A percentile compares a stretch with the other conserved stretches of the same genome.
Evolutionary conservation across 768 basidiomycete genomes (phyloP).

Genomic region (Lepiota brunneoincarnata): DNA sequence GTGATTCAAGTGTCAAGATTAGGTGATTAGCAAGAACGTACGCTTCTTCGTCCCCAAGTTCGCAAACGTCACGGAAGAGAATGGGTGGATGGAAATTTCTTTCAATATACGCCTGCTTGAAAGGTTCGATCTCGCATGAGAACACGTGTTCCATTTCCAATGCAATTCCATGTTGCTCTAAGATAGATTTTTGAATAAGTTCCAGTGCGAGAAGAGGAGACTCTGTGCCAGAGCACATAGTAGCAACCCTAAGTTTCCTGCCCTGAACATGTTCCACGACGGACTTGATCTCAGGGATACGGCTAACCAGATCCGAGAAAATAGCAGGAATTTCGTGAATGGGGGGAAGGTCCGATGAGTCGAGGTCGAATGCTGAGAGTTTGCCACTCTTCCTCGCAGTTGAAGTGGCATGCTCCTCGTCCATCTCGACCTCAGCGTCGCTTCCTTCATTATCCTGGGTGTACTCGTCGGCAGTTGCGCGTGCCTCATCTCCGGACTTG

Average conservation of each 20-base stretch:
- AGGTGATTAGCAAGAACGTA: slow-evolving; percentile 33
- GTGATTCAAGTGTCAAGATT: not conserved
- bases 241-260: slow-evolving; percentile 87
- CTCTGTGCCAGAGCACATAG: slow-evolving; percentile 98
- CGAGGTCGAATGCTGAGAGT: slow-evolving; percentile 37
- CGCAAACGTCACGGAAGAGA: slow-evolving; percentile 92
- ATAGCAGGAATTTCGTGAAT: slow-evolving; percentile 69
- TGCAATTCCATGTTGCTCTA: slow-evolving; percentile 59
- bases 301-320: slow-evolving; percentile 71
- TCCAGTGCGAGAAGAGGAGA: slow-evolving; percentile 90
- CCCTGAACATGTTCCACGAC: slow-evolving; percentile 69
- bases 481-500: slow-evolving; percentile 24
- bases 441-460: slow-evolving; percentile 25
- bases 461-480: slow-evolving; percentile 23
- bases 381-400: slow-evolving; percentile 33
- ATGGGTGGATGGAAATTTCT: slow-evolving; percentile 92
- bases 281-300: slow-evolving; percentile 60
- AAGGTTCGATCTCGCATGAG: slow-evolving; percentile 96
- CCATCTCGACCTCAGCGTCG: slow-evolving; percentile 32
- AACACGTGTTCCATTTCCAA: slow-evolving; percentile 89
- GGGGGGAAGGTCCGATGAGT: slow-evolving; percentile 71
- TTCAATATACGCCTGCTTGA: slow-evolving; percentile 97
- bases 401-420: slow-evolving; percentile 22
- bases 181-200: slow-evolving; percentile 74
- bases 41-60: slow-evolving; percentile 78